A percentile compares a stretch with the other conserved stretches of the same genome.
These are phyloP conservation scores for Nannizzia gypsea DNA, from an alignment of 2,329 filamentous ascomycete species.

Conservation along the genomic window DNA sequence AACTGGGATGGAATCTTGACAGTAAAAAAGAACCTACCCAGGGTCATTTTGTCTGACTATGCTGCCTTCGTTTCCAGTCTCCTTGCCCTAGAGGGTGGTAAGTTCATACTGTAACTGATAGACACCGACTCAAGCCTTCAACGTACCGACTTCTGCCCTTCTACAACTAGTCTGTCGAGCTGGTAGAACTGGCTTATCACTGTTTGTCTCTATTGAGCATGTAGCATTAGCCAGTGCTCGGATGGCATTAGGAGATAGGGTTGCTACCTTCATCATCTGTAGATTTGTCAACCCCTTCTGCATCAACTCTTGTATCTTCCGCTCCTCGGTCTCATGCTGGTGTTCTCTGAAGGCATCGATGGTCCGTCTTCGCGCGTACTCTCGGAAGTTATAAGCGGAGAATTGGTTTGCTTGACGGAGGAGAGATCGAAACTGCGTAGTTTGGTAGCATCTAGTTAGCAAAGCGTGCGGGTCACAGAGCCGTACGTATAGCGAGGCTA, in stretches of 20 bases:
- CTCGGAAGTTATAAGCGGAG: constrained; percentile 91
- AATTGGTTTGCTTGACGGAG: constrained; percentile 79
- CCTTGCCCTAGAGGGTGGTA: constrained; percentile 47
- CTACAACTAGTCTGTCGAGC: constrained; percentile 79
- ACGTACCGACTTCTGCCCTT: constrained; percentile 67
- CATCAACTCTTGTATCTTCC: constrained; percentile 73
- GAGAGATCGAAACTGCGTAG: constrained; percentile 71
- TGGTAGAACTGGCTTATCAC: constrained; percentile 92
- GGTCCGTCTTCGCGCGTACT: constrained; percentile 86
- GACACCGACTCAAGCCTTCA: background rate
- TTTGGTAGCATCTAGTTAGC: background rate
- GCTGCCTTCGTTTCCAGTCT: constrained; percentile 50
- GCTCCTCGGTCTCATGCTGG: constrained; percentile 57
- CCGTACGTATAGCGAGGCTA: background rate
- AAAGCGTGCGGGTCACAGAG: background rate
- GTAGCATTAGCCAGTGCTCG: background rate
- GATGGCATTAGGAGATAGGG: background rate
- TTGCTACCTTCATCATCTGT: constrained; percentile 74
- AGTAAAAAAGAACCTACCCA: constrained; percentile 46
- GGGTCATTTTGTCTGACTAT: constrained; percentile 64
- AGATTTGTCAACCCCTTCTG: constrained; percentile 80
- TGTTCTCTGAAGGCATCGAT: constrained; percentile 82
- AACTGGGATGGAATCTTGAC: background rate
- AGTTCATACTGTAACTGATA: background rate
- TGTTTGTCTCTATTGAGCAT: constrained; percentile 65